Conservation (phyloP, 169 alveolate species). For the Amoebophrya sp. region DNA sequence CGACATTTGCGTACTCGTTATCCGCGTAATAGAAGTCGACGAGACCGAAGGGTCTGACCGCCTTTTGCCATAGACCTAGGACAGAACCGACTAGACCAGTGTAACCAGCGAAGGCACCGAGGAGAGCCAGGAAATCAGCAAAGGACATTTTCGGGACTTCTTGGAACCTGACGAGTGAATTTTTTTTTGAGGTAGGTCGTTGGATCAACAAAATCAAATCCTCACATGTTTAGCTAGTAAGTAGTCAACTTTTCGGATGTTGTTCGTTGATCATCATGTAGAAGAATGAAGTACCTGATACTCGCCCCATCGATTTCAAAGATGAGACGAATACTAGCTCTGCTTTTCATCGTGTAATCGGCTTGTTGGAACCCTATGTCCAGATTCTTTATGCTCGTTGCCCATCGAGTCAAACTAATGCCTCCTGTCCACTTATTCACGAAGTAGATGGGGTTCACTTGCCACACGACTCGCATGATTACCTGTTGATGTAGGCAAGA, state of each 20-base stretch:
- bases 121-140: not conserved
- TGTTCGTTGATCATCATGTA: too few relatives aligned
- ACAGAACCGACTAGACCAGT: not conserved
- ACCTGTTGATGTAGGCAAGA: too few relatives aligned
- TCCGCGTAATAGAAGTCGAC: slow-evolving; percentile 17
- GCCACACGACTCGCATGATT: not conserved
- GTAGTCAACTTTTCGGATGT: too few relatives aligned
- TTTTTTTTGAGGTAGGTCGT: too few relatives aligned
- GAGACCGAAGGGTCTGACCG: not conserved
- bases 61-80: not conserved
- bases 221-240: too few relatives aligned
- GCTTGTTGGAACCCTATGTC: not conserved
- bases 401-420: not conserved
- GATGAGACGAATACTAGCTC: not conserved
- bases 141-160: not conserved
- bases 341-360: not conserved
- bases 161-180: not conserved
- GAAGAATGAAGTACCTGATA: too few relatives aligned
- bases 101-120: not conserved
- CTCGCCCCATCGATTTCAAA: not conserved
- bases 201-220: too few relatives aligned
- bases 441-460: not conserved
- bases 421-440: not conserved
- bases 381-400: not conserved
- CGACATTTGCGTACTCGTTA: not conserved